These are phyloP conservation scores for Prunus armeniaca DNA, from an alignment of 306 rosid genomes.

Conservation along the genomic window DNA sequence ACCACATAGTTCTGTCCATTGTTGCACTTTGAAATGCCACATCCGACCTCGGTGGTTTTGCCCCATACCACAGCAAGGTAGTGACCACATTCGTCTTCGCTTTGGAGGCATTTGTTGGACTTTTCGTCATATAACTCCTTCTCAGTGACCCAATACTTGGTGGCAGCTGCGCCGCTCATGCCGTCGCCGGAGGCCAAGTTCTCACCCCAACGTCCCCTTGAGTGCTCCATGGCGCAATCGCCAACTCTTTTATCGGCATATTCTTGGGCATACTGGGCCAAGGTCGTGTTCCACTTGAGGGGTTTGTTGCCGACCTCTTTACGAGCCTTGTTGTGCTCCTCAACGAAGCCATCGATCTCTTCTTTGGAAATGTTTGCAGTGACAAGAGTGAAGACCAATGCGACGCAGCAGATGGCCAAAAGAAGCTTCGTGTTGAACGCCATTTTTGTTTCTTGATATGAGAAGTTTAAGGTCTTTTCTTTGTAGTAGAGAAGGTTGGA, in stretches of 20 bases:
- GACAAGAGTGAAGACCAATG: neutral
- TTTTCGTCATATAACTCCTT: slow-evolving; percentile 1
- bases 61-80: slow-evolving; percentile 34
- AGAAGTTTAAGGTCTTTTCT: too few relatives aligned
- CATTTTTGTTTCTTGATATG: neutral
- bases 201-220: slow-evolving; percentile 54
- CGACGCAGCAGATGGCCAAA: neutral
- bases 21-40: slow-evolving; percentile 19
- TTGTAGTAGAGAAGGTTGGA: neutral
- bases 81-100: slow-evolving; percentile 12
- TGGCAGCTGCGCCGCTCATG: slow-evolving; percentile 31
- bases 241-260: slow-evolving; percentile 33
- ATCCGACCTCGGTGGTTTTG: slow-evolving; percentile 17
- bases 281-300: slow-evolving; percentile 9
- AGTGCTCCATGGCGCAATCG: slow-evolving; percentile 52
- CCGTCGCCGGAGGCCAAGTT: slow-evolving; percentile 40
- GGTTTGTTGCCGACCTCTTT: slow-evolving; percentile 1
- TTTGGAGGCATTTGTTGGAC: neutral
- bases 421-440: neutral
- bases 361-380: neutral
- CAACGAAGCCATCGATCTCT: slow-evolving; percentile 20
- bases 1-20: neutral
- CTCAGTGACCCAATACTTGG: slow-evolving; percentile 40
- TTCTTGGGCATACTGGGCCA: slow-evolving; percentile 42
- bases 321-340: slow-evolving; percentile 31